Conservation (phyloP, 345 rosid species). For the Rubroshorea leprosula region DNA sequence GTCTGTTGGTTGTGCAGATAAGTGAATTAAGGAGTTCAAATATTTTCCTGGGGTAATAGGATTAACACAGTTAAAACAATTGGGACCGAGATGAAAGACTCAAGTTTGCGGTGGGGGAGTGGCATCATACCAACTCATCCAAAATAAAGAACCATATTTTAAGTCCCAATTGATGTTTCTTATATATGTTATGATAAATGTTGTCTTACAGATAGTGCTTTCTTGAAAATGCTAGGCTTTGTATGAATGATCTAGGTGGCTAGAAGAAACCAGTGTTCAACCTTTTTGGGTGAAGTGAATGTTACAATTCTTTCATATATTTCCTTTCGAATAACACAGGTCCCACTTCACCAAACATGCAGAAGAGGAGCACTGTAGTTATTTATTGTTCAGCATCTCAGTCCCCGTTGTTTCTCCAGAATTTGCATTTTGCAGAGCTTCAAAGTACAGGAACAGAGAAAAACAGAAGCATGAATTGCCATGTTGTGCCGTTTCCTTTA, state of each 20-base stretch:
- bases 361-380: slow-evolving; percentile 63
- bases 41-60: no score
- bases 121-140: no score
- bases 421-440: slow-evolving; percentile 47
- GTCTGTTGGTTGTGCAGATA: neutral
- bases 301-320: neutral
- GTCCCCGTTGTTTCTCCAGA: slow-evolving; percentile 70
- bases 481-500: no score
- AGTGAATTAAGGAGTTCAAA: neutral
- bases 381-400: slow-evolving; percentile 46
- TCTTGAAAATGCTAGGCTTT: neutral
- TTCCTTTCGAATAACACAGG: slow-evolving; percentile 26
- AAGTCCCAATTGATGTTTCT: no score
- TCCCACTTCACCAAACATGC: slow-evolving; percentile 12
- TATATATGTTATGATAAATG: no score
- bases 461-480: no score
- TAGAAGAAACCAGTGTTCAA: no score
- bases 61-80: no score
- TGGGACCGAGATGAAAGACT: no score
- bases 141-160: no score
- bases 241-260: neutral
- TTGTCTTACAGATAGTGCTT: no score
- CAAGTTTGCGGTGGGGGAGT: no score
- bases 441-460: neutral
- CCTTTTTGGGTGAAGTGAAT: neutral